phyloP scores from a whole-genome alignment of 768 basidiomycete genomes.

The Galerina marginata region DNA sequence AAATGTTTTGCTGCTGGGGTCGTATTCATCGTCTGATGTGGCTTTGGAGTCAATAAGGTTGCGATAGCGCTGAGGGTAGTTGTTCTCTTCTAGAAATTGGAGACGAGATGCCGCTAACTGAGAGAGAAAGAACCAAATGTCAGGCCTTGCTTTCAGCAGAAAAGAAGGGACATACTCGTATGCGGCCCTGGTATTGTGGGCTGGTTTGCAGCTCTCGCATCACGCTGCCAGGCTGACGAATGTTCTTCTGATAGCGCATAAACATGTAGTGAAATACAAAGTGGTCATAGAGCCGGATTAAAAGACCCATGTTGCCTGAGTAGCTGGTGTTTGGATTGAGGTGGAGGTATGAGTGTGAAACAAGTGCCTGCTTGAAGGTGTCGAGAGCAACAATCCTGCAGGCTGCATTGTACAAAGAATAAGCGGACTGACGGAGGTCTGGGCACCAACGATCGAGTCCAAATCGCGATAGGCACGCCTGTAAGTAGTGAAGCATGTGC shows the following conservation, averaged over 20 bases:
- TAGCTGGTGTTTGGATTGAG: constrained; percentile 1
- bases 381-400: constrained; percentile 17
- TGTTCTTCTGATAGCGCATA: background rate
- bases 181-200: constrained; percentile 5
- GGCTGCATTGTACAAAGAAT: constrained; percentile 22
- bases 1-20: background rate
- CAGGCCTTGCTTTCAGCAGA: background rate
- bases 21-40: constrained; percentile 18
- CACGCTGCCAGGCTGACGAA: constrained; percentile 2
- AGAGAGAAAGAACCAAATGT: background rate
- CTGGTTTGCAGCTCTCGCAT: background rate
- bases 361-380: constrained; percentile 14
- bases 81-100: constrained; percentile 8
- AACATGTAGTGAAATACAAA: constrained; percentile 5
- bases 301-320: background rate
- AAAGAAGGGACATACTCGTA: background rate
- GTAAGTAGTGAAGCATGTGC: constrained; percentile 17
- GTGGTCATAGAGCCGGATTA: constrained; percentile 11
- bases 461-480: constrained; percentile 7
- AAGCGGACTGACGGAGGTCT: constrained; percentile 15
- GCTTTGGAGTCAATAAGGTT: constrained; percentile 14
- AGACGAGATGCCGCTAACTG: constrained; percentile 10
- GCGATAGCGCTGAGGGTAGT: constrained; percentile 7
- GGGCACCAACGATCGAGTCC: constrained; percentile 16
- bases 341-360: background rate